These are phyloP conservation scores for Fusarium anthophilum DNA, from an alignment of 2,329 filamentous ascomycete species.

Conservation along the genomic window DNA sequence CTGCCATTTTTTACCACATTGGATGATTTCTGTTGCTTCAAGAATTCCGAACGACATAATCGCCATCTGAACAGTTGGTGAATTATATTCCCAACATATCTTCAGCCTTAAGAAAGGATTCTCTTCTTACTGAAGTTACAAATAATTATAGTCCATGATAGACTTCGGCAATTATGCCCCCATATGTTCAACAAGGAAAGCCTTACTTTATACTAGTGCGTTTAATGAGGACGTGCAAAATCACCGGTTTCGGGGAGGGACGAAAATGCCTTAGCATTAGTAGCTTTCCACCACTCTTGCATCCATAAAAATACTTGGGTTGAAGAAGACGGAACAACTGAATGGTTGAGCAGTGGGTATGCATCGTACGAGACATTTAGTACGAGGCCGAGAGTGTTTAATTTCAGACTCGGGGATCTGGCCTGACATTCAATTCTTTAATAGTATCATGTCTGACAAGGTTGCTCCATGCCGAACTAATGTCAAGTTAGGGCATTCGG, in stretches of 20 bases:
- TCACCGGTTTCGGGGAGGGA: not conserved
- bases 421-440: not conserved
- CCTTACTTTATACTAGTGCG: not conserved
- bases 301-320: not conserved
- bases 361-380: conserved; percentile 29
- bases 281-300: not conserved
- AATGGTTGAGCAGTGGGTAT: conserved; percentile 27
- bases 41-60: not conserved
- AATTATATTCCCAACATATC: not conserved
- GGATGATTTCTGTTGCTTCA: not conserved
- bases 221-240: not conserved
- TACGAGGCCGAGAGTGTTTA: conserved; percentile 11
- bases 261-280: not conserved
- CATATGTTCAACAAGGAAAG: not conserved
- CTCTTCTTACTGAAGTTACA: not conserved
- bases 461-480: not conserved
- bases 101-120: not conserved
- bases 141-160: not conserved
- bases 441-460: not conserved
- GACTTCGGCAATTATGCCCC: not conserved
- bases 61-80: not conserved
- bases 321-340: conserved; percentile 15
- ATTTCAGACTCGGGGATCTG: conserved; percentile 5
- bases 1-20: not conserved
- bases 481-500: not conserved